A percentile compares a stretch with the other conserved stretches of the same genome.
These are phyloP conservation scores for Cryoendolithus antarcticus DNA, from an alignment of 2,329 filamentous ascomycete genomes.

Conservation along the genomic window DNA sequence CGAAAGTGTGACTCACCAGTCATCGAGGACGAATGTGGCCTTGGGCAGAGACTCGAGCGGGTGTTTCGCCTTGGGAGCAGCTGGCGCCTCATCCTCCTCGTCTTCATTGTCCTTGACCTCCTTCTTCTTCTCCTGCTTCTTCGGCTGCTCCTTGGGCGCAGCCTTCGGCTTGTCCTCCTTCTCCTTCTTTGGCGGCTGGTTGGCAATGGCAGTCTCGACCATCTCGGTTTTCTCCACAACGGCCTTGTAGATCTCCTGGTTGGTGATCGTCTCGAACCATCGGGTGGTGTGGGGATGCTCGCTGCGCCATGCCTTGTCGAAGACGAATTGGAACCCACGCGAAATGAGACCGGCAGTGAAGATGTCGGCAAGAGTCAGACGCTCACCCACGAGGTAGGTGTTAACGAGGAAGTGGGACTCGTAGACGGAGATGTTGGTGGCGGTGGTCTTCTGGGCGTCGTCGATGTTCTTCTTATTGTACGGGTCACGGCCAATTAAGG, in stretches of 20 bases:
- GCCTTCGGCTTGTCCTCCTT: conserved; percentile 39
- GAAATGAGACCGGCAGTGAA: conserved; percentile 68
- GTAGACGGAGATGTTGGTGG: conserved; percentile 57
- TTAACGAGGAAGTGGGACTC: conserved; percentile 83
- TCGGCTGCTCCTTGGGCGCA: conserved; percentile 16
- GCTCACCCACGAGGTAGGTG: conserved; percentile 97
- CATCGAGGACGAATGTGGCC: conserved; percentile 73
- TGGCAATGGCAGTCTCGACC: conserved; percentile 68
- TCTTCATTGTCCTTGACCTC: conserved; percentile 47
- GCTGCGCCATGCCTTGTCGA: conserved; percentile 77
- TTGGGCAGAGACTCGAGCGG: conserved; percentile 75
- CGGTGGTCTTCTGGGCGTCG: conserved; percentile 56
- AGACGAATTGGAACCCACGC: conserved; percentile 88
- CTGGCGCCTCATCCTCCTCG: conserved; percentile 47
- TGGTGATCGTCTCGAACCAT: conserved; percentile 90
- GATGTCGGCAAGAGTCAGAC: conserved; percentile 89
- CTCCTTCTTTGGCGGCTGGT: conserved; percentile 61
- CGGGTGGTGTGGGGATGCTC: conserved; percentile 76
- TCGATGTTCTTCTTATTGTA: conserved; percentile 99
- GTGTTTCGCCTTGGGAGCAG: conserved; percentile 88
- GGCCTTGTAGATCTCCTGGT: conserved; percentile 80
- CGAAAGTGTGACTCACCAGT: conserved; percentile 45
- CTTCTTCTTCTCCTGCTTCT: conserved; percentile 33
- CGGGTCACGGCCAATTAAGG: conserved; percentile 64
- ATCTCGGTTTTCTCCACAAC: conserved; percentile 65